These are phyloP conservation scores for Glonium stellatum DNA, from an alignment of 495 filamentous ascomycete species.

Conservation along the genomic window DNA sequence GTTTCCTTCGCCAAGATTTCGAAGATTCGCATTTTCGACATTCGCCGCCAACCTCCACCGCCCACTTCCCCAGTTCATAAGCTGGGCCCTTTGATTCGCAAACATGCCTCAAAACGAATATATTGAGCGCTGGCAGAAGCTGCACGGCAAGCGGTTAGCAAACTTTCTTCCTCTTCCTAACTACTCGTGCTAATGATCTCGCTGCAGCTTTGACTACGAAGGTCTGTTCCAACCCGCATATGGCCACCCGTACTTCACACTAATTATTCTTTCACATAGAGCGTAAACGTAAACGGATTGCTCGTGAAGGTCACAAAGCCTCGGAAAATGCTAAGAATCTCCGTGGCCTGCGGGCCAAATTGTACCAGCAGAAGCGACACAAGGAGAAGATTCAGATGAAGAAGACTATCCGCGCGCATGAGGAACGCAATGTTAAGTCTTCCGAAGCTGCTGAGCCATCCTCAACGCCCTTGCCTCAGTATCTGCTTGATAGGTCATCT, in stretches of 20 bases:
- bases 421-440: conserved; percentile 94
- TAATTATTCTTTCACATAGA: conserved; percentile 40
- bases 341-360: conserved; percentile 83
- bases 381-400: conserved; percentile 99
- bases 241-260: background rate
- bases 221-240: background rate
- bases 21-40: background rate
- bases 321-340: conserved; percentile 87
- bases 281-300: conserved; percentile 75
- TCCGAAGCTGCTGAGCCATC: conserved; percentile 66
- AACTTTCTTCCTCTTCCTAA: background rate
- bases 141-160: conserved; percentile 59
- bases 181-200: background rate
- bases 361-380: conserved; percentile 88
- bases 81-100: conserved; percentile 8
- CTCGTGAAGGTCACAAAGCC: conserved; percentile 78
- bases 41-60: background rate
- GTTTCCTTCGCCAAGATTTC: conserved; percentile 15
- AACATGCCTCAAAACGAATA: conserved; percentile 87
- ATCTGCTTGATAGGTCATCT: conserved; percentile 83
- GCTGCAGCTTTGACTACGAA: conserved; percentile 49
- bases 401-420: conserved; percentile 88
- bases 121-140: conserved; percentile 82
- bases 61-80: background rate
- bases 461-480: conserved; percentile 68